Evolutionary conservation across 495 filamentous ascomycete genomes (phyloP).

Genomic region (Lasiosphaeria ovina): DNA sequence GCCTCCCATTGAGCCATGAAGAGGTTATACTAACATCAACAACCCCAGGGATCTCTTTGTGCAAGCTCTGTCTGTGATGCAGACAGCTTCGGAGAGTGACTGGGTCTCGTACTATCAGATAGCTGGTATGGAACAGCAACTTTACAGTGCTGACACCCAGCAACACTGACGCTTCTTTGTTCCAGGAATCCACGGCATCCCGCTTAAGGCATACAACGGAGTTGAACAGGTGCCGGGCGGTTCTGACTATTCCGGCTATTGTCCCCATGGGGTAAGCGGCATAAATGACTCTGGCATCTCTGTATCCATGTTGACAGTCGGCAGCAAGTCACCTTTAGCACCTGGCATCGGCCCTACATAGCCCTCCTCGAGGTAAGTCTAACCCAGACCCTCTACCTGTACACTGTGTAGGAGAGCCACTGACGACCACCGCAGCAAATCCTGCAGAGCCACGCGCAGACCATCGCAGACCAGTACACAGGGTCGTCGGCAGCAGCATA

Average conservation of each 20-base stretch:
- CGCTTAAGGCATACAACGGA: constrained; percentile 42
- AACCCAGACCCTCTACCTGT: not conserved
- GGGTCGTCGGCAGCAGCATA: constrained; percentile 22
- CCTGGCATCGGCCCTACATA: constrained; percentile 39
- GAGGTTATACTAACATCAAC: not conserved
- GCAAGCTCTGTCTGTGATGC: constrained; percentile 34
- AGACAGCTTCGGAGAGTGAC: constrained; percentile 31
- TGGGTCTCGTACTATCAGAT: constrained; percentile 44
- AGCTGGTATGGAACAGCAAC: constrained; percentile 31
- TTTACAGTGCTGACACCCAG: not conserved
- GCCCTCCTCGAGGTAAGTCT: constrained; percentile 35
- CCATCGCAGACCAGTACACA: constrained; percentile 28
- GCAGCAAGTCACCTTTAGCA: constrained; percentile 25
- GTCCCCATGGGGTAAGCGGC: constrained; percentile 31
- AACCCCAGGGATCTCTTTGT: constrained; percentile 38
- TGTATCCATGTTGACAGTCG: not conserved
- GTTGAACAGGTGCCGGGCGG: constrained; percentile 28
- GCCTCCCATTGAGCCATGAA: not conserved
- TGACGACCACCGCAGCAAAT: constrained; percentile 28
- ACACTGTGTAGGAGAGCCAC: not conserved
- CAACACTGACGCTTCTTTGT: not conserved
- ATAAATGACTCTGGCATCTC: not conserved
- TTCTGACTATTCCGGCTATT: constrained; percentile 39
- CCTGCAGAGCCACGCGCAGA: constrained; percentile 26
- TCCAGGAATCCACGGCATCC: constrained; percentile 44